phyloP scores from a whole-genome alignment of 2,329 filamentous ascomycete genomes.

The Fusarium compactum region DNA sequence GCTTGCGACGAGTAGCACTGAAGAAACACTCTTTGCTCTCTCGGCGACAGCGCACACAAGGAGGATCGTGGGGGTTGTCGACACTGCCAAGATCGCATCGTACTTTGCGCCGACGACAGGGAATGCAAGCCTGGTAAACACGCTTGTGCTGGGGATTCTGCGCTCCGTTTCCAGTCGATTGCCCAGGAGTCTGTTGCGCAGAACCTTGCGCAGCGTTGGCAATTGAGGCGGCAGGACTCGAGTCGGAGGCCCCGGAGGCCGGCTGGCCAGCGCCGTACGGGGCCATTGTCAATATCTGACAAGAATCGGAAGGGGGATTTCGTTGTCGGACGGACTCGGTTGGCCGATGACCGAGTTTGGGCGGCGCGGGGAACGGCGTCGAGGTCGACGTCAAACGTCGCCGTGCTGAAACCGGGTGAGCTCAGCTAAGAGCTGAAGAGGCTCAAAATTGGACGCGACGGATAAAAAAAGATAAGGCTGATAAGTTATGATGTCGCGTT shows the following conservation, averaged over 20 bases:
- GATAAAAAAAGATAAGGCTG: conserved; percentile 22
- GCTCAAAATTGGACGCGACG: conserved; percentile 11
- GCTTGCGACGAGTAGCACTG: conserved; percentile 92
- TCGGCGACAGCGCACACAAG: conserved; percentile 91
- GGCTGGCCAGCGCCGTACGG: conserved; percentile 43
- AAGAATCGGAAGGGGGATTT: conserved; percentile 9
- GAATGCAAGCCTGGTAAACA: conserved; percentile 73
- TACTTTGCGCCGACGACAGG: conserved; percentile 71
- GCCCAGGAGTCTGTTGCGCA: conserved; percentile 36
- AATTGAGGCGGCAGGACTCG: conserved; percentile 44
- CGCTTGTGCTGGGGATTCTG: conserved; percentile 64
- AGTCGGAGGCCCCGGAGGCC: conserved; percentile 41
- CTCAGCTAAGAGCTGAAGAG: conserved; percentile 22
- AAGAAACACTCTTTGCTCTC: conserved; percentile 99
- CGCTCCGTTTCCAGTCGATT: conserved; percentile 27
- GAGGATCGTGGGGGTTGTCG: conserved; percentile 93
- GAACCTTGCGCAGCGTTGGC: conserved; percentile 39
- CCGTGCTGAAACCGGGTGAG: conserved; percentile 23
- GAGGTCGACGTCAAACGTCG: conserved; percentile 16
- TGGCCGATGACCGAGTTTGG: conserved; percentile 20
- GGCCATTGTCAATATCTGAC: conserved; percentile 35
- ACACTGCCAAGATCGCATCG: conserved; percentile 77
- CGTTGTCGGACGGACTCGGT: conserved; percentile 14
- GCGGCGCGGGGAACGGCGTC: conserved; percentile 20
- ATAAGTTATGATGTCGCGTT: conserved; percentile 35